phyloP scores from a whole-genome alignment of 768 basidiomycete species.

The Phylloporus sp. region DNA sequence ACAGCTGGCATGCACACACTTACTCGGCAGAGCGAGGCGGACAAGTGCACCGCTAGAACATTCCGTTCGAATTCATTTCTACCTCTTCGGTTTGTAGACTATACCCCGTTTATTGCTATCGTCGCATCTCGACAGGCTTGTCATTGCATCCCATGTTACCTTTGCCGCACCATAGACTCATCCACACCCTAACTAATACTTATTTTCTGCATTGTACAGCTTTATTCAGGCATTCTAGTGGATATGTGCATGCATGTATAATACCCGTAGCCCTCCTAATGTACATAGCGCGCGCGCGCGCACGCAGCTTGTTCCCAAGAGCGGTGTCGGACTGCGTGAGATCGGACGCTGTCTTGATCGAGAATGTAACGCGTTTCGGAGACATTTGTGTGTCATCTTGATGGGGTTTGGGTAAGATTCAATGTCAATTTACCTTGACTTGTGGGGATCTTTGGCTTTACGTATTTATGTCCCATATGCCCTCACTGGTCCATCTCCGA shows the following conservation, averaged over 20 bases:
- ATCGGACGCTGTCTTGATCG: slow-evolving; percentile 12
- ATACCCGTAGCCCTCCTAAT: slow-evolving; percentile 29
- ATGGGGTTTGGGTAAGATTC: slow-evolving; percentile 31
- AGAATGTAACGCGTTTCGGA: slow-evolving; percentile 11
- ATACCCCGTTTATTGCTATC: slow-evolving; percentile 36
- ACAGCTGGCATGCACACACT: slow-evolving; percentile 49
- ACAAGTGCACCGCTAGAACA: slow-evolving; percentile 51
- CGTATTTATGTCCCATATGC: slow-evolving; percentile 18
- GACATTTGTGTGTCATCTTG: slow-evolving; percentile 25
- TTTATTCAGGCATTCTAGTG: slow-evolving; percentile 34
- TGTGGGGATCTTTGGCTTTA: slow-evolving; percentile 28
- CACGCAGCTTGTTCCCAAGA: slow-evolving; percentile 6
- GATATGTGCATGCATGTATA: slow-evolving; percentile 38
- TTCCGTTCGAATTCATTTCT: neutral
- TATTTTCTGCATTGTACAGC: slow-evolving; percentile 32
- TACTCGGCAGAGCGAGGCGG: slow-evolving; percentile 62
- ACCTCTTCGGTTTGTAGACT: slow-evolving; percentile 22
- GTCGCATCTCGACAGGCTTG: slow-evolving; percentile 17
- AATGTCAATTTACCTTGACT: slow-evolving; percentile 25
- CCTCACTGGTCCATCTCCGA: slow-evolving; percentile 9
- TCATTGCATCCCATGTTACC: slow-evolving; percentile 11
- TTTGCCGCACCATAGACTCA: slow-evolving; percentile 25
- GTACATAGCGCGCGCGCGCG: too few relatives aligned
- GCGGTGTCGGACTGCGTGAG: slow-evolving; percentile 1
- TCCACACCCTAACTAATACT: slow-evolving; percentile 32